phyloP scores from a whole-genome alignment of 1,139 yeast species.

The Diutina sp. region DNA sequence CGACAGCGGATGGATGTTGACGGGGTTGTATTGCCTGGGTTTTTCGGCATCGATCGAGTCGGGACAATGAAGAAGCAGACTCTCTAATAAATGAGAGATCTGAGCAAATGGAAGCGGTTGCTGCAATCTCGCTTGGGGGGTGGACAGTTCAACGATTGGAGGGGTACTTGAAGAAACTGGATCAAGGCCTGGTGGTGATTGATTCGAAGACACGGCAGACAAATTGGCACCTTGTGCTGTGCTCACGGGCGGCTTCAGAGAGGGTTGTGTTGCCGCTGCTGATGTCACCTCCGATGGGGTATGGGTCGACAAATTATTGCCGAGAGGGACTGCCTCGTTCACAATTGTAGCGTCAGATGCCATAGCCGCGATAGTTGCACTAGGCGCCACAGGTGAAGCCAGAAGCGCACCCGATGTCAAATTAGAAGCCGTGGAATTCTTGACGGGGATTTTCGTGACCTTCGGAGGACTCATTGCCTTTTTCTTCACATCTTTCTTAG shows the following conservation, averaged over 20 bases:
- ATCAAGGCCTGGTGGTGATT: background rate
- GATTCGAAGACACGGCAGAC: constrained; percentile 5
- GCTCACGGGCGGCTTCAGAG: background rate
- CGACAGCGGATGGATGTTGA: constrained; percentile 79
- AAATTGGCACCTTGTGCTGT: background rate
- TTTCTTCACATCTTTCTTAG: background rate
- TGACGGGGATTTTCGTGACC: background rate
- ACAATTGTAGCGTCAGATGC: constrained; percentile 3
- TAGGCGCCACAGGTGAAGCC: background rate
- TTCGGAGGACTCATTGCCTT: constrained; percentile 1
- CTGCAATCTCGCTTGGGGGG: constrained; percentile 22
- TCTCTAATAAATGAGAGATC: constrained; percentile 51
- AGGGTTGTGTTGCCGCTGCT: background rate
- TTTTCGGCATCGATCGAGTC: constrained; percentile 86
- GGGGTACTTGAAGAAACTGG: background rate
- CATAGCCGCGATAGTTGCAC: constrained; percentile 9
- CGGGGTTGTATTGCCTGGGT: constrained; percentile 73
- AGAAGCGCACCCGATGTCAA: constrained; percentile 1
- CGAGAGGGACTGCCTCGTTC: constrained; percentile 14
- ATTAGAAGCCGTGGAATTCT: background rate
- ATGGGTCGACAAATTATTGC: background rate
- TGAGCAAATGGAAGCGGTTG: constrained; percentile 45
- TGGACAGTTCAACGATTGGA: constrained; percentile 7
- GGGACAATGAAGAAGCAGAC: constrained; percentile 78
- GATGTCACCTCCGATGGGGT: background rate